Evolutionary conservation across 225 moss, liverwort and hornwort species (phyloP).

Genomic region (Thuidium tamariscinum): DNA sequence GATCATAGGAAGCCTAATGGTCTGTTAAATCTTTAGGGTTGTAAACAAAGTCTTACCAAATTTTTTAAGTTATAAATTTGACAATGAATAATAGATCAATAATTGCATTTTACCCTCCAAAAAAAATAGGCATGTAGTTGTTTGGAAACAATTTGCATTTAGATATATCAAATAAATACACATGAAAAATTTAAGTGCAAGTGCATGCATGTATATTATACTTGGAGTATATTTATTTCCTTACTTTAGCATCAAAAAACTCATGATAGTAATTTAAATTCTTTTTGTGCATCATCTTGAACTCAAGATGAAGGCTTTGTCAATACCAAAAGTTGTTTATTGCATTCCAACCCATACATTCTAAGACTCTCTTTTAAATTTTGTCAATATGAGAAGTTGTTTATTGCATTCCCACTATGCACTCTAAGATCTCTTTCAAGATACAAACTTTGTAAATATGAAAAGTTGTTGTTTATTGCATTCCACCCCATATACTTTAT

Average conservation of each 20-base stretch:
- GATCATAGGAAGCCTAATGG: fast-evolving
- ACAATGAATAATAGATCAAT: background rate
- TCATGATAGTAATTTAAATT: too few species aligned
- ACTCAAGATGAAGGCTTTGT: background rate
- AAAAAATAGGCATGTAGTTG: background rate
- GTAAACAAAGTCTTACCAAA: fast-evolving
- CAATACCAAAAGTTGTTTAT: background rate
- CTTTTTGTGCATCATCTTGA: background rate
- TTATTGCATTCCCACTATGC: background rate
- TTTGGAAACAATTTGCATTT: too few species aligned
- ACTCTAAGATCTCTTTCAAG: background rate
- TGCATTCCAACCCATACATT: background rate
- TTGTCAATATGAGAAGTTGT: background rate
- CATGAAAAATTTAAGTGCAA: background rate
- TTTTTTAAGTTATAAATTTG: background rate
- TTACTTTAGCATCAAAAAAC: background rate
- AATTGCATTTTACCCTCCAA: background rate
- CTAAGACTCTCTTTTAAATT: too few species aligned
- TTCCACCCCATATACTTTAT: fast-evolving
- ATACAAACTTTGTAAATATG: background rate
- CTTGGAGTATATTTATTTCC: background rate
- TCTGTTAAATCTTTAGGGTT: fast-evolving
- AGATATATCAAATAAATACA: background rate
- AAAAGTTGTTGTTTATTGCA: background rate
- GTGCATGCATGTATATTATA: background rate